Base-by-base conservation (phyloP, 371 early-diverging fungal species). In the Zopfochytrium polystomum region DNA sequence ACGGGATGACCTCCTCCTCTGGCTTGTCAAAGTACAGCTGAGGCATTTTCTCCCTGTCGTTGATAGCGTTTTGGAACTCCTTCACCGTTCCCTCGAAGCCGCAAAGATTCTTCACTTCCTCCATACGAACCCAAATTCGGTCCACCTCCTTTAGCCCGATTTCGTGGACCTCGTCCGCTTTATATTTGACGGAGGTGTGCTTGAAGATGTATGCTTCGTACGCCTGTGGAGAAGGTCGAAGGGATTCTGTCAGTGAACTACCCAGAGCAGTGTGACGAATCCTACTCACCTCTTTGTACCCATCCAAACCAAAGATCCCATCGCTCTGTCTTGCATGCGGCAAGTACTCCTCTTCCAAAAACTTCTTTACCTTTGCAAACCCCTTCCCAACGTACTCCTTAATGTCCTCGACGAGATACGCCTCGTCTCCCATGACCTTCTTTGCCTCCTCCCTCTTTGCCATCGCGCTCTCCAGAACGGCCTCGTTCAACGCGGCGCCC, bases 161-260 rank as follows among this genome's bases (percentile, higher is more conserved):
- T 33, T 66, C 47, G 52, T 73, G 73, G 13, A 70, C 27, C n/a
- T 73, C 70, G n/a, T 73, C 66, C 20, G 65, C 59, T 6, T 62
- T 70, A 51, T 55, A 50, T 15, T 32, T 32, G 0, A 55, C 42
- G 22, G 55, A 29, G 18, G 67, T 66, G 52, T 61, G 46, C 20
- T 32, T 31, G 26, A 42, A 53, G 52, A 71, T 55, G 13, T 42
- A 50, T 30, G 45, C 54, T 18, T 48, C 32, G 58, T 71, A 71
- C 13, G 44, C 58, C 15, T 57, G 22, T 15, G 7, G 18, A 5
- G 6, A 31, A 23, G 15, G 15, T 15, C 7, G 18, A 6, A 71
- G 52, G 1, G n/a, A n/a, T n/a, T n/a, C n/a, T n/a, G n/a, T n/a
- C n/a, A n/a, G n/a, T n/a, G n/a, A n/a, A n/a, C n/a, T n/a, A n/a